These are phyloP conservation scores for Pestalotiopsis sp. DNA, from an alignment of 2,329 filamentous ascomycete genomes.

Conservation along the genomic window DNA sequence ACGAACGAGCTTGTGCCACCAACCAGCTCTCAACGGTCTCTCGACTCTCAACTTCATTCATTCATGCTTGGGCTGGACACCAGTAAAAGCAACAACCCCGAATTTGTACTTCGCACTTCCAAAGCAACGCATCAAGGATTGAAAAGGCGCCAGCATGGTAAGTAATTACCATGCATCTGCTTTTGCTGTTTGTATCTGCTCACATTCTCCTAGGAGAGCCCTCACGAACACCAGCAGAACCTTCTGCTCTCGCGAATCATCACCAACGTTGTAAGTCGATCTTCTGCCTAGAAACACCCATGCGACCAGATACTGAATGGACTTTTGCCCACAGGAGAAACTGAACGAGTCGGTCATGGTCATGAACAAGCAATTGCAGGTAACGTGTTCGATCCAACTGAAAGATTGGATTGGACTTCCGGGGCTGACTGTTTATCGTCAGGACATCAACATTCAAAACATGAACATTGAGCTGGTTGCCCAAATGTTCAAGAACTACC, in stretches of 20 bases:
- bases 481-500: constrained; percentile 99
- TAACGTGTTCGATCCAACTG: constrained; percentile 34
- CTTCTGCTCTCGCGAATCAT: constrained; percentile 93
- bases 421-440: constrained; percentile 5
- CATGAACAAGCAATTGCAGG: constrained; percentile 90
- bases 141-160: neutral
- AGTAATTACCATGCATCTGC: neutral
- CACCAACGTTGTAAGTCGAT: constrained; percentile 84
- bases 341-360: constrained; percentile 92
- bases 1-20: neutral
- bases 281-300: neutral
- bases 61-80: neutral
- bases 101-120: neutral
- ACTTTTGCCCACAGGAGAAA: constrained; percentile 71
- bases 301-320: neutral
- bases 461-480: constrained; percentile 98
- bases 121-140: neutral
- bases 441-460: constrained; percentile 98
- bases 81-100: neutral
- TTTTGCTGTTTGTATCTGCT: neutral
- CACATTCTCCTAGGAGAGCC: constrained; percentile 69
- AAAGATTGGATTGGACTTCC: constrained; percentile 14
- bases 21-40: neutral
- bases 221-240: constrained; percentile 96
- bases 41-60: neutral